Base-by-base conservation (phyloP, 2,329 filamentous ascomycete genomes). In the Aspergillus novofumigatus region DNA sequence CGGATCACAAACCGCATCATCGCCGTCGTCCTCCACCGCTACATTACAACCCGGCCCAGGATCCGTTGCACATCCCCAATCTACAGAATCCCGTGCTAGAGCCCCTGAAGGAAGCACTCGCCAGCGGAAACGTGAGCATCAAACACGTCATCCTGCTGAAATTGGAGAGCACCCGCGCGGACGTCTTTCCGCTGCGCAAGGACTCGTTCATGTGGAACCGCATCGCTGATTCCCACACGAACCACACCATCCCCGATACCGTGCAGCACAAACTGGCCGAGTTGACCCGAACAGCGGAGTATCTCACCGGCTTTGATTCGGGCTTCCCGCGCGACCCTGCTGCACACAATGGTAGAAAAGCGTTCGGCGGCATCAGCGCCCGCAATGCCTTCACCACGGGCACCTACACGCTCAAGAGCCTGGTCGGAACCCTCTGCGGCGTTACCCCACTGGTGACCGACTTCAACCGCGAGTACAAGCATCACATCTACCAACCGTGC, bases 401-500 rank as follows among this genome's bases (percentile, higher is more conserved):
- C 3, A 79, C 78, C 0, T 79, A 78, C 38, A 80, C 78, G 0
- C 65, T 78, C 28, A 80, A 80, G 62, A 78, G 75, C 53, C 54
- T 79, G 14, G 67, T 70, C 0, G 77, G 72, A 4, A 75, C 75
- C 8, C 55, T 79, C 7, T 80, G 78, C 48, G 78, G 78, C 4
- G 61, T 78, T n/a, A 69, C 68, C 0, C 77, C 78, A 0, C 59
- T 80, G 10, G 68, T 77, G 2, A 73, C 69, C 2, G 77, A 79
- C 41, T 77, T 77, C 55, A 78, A 79, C 35, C 66, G 70, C 20
- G 78, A 80, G 56, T 73, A 72, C 52, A 61, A 69, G 3, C 68
- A 77, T 25, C 72, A 78, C 52, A 65, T 78, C 23, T 79, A 79
- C 57, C 75, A 79, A 45, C 78, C 78, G 0, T 80, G 78, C 48